Evolutionary conservation across 129 eudicot species (phyloP), one percentile per base, ranked within the genome.

Genomic region (Pulicaria dysenterica): DNA sequence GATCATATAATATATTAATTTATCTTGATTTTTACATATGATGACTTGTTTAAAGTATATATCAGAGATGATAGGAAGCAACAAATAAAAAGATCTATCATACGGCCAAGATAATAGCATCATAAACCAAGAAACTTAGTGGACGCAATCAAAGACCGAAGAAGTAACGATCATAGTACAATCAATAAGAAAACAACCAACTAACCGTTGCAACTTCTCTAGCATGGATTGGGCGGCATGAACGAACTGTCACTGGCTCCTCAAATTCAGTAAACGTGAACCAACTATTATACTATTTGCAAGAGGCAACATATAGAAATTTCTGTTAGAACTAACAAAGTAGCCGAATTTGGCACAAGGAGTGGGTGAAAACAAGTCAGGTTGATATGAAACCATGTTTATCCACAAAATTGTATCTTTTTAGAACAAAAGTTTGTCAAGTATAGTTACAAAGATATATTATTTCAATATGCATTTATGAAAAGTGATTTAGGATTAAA

Each of bases 171-270:
- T 10, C 4, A 43, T 16, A 36, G 7, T 13, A 57, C 7, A 67
- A 36, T 6, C 12, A 45, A 55, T 9, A 43, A n/a, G 3, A 40
- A 77, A 58, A 45, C 7, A 62, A 62, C 56, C 54, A 69, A 81
- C 96, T 85, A 71, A 94, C 97, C 78, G 88, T 94, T 53, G 98
- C 85, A 13, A 94, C 87, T 84, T 94, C 96, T 75, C 72, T 88
- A 45, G 98, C 95, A 84, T 94, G 98, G 56, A 94, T 76, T 5
- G 95, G 83, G 43, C 86, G 82, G 73, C 73, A 72, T 43, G 98
- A 94, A 37, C 96, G 97, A 77, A 70, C 86, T 24, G 97, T 90
- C 55, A 86, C 83, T 49, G 91, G 93, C 75, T 94, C 96, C 79
- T 79, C 86, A 7, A 82, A 94, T 44, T 86, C 93, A 43, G 85